phyloP scores from a whole-genome alignment of 495 filamentous ascomycete species.

The Penicillium lividum region DNA sequence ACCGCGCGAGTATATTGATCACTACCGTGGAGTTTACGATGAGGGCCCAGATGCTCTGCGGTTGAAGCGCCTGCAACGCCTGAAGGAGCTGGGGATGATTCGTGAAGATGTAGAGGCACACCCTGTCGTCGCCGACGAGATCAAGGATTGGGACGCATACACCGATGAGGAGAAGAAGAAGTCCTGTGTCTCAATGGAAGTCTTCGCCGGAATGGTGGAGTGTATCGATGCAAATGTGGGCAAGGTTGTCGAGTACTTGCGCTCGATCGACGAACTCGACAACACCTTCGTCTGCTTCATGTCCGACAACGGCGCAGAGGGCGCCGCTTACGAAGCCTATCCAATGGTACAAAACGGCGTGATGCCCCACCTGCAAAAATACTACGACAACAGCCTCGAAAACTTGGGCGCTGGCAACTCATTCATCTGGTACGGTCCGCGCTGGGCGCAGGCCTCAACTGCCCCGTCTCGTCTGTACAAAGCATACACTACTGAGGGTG shows the following conservation, averaged over 20 bases:
- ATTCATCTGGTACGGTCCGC: conserved; percentile 67
- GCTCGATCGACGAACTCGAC: conserved; percentile 58
- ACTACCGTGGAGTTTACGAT: conserved; percentile 58
- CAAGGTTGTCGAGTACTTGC: conserved; percentile 56
- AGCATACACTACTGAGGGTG: conserved; percentile 63
- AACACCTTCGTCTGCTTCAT: conserved; percentile 67
- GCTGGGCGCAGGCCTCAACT: conserved; percentile 65
- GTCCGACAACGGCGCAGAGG: conserved; percentile 60
- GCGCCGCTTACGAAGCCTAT: conserved; percentile 60
- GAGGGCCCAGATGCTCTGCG: conserved; percentile 57
- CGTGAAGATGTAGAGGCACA: conserved; percentile 52
- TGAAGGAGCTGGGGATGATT: conserved; percentile 55
- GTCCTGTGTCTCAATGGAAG: conserved; percentile 59
- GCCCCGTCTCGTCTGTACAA: conserved; percentile 64
- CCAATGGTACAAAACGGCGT: conserved; percentile 55
- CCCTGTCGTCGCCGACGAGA: conserved; percentile 54
- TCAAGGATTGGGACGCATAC: conserved; percentile 55
- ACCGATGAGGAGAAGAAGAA: conserved; percentile 50
- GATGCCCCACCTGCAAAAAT: conserved; percentile 56
- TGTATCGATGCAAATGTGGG: conserved; percentile 63
- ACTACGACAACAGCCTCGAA: conserved; percentile 62
- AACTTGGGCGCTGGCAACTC: conserved; percentile 62
- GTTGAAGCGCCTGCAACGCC: conserved; percentile 47
- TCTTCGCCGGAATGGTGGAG: conserved; percentile 66
- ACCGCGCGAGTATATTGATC: conserved; percentile 50